Evolutionary conservation across 441 rosid genomes (phyloP).

Genomic region (Erodium moschatum): DNA sequence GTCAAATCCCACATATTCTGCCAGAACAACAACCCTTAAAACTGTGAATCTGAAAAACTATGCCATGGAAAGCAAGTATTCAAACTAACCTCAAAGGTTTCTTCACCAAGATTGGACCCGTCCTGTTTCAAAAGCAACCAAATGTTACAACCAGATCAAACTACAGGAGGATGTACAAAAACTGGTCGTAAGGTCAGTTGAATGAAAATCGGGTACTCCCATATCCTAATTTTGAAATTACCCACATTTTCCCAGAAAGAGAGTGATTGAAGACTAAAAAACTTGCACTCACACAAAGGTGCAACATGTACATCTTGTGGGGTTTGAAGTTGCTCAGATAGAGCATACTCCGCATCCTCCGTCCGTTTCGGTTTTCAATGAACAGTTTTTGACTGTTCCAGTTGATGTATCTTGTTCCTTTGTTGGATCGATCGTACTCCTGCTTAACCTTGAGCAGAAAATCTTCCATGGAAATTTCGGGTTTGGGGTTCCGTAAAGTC

Average conservation of each 20-base stretch:
- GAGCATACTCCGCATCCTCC: slow-evolving; percentile 19
- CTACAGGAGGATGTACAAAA: no score
- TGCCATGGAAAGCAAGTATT: background rate
- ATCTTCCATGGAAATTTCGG: slow-evolving; percentile 22
- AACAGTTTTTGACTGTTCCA: slow-evolving; percentile 27
- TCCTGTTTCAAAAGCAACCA: slow-evolving; percentile 32
- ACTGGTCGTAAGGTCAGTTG: no score
- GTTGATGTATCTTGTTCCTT: slow-evolving; percentile 19
- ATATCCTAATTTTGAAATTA: no score
- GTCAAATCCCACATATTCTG: slow-evolving; percentile 82
- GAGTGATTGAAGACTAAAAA: background rate
- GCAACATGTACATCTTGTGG: slow-evolving; percentile 33
- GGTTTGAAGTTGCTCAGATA: slow-evolving; percentile 30
- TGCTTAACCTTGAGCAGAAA: slow-evolving; percentile 33
- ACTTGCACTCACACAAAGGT: slow-evolving; percentile 43
- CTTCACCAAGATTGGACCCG: slow-evolving; percentile 29
- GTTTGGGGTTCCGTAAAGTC: slow-evolving; percentile 21
- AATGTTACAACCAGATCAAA: background rate
- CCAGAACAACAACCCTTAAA: slow-evolving; percentile 10
- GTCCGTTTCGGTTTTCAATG: slow-evolving; percentile 35
- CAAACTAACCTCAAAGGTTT: slow-evolving; percentile 43
- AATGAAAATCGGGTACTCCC: no score
- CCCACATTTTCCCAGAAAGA: no score
- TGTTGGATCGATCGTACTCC: slow-evolving; percentile 21
- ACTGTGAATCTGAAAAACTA: background rate